Evolutionary conservation across 495 filamentous ascomycete genomes (phyloP).

Genomic region (Endocarpon pusillum): DNA sequence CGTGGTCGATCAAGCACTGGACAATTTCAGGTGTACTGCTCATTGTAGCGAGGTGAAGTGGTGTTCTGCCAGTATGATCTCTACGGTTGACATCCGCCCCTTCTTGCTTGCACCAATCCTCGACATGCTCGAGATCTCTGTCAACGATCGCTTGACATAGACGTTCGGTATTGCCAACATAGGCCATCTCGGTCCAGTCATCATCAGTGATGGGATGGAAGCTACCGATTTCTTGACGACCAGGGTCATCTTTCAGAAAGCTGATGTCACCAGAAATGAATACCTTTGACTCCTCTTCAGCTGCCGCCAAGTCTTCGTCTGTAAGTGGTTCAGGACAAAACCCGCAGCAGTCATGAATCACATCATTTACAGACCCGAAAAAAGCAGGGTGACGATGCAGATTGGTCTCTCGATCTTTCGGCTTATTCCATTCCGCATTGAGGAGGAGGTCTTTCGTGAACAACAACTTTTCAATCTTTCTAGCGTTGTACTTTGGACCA

Average conservation of each 20-base stretch:
- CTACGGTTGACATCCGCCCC: constrained; percentile 41
- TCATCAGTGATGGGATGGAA: constrained; percentile 69
- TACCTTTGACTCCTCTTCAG: constrained; percentile 50
- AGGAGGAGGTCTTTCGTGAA: constrained; percentile 68
- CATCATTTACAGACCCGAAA: constrained; percentile 47
- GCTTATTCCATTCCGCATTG: constrained; percentile 73
- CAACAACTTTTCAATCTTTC: constrained; percentile 58
- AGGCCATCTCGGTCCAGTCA: constrained; percentile 65
- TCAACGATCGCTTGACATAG: constrained; percentile 67
- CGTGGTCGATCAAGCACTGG: constrained; percentile 49
- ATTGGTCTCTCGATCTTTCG: constrained; percentile 48
- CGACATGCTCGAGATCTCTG: constrained; percentile 44
- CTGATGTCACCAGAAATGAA: constrained; percentile 52
- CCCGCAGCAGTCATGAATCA: constrained; percentile 65
- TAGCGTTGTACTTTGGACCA: constrained; percentile 47
- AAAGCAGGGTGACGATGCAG: constrained; percentile 67
- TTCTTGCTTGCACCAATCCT: constrained; percentile 47
- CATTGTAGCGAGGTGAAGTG: constrained; percentile 57
- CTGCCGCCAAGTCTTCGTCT: constrained; percentile 48
- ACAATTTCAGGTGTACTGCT: constrained; percentile 50
- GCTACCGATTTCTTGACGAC: constrained; percentile 49
- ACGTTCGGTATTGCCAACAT: constrained; percentile 50
- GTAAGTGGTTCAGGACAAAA: constrained; percentile 51
- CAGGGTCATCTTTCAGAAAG: constrained; percentile 66
- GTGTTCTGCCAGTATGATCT: constrained; percentile 68